Conservation (phyloP, 225 moss, liverwort and hornwort genomes). For the Marchantia paleacea region DNA sequence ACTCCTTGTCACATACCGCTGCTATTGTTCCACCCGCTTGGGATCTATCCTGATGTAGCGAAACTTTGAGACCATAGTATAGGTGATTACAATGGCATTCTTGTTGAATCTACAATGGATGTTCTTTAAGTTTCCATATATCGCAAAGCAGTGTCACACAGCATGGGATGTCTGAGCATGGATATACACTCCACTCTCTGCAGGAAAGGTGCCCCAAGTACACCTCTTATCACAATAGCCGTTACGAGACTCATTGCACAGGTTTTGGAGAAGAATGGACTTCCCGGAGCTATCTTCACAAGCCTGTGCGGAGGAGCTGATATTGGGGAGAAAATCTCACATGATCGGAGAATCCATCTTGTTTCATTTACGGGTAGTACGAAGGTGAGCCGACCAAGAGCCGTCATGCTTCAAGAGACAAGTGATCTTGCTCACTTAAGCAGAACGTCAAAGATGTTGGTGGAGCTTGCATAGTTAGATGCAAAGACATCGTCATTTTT, state of each 20-base stretch:
- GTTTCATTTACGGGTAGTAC: slow-evolving; percentile 97
- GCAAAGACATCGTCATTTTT: too few species aligned
- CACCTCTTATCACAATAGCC: slow-evolving; percentile 75
- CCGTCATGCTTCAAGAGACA: neutral
- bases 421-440: neutral
- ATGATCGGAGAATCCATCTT: slow-evolving; percentile 70
- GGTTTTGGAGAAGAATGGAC: slow-evolving; percentile 74
- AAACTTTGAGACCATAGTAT: neutral
- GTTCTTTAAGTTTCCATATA: too few species aligned
- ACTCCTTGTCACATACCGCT: neutral
- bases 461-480: neutral
- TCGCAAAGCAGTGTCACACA: neutral
- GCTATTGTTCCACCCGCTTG: neutral
- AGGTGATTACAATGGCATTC: neutral
- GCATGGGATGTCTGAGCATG: neutral
- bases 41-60: neutral
- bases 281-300: slow-evolving; percentile 85
- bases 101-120: neutral
- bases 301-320: slow-evolving; percentile 89
- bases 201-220: slow-evolving; percentile 95
- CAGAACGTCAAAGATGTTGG: neutral
- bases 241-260: slow-evolving; percentile 75
- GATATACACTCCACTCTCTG: slow-evolving; percentile 5
- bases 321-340: slow-evolving; percentile 81
- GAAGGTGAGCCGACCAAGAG: slow-evolving; percentile 50